phyloP scores from a whole-genome alignment of 2,329 filamentous ascomycete genomes.

The Fusarium nurragi region DNA sequence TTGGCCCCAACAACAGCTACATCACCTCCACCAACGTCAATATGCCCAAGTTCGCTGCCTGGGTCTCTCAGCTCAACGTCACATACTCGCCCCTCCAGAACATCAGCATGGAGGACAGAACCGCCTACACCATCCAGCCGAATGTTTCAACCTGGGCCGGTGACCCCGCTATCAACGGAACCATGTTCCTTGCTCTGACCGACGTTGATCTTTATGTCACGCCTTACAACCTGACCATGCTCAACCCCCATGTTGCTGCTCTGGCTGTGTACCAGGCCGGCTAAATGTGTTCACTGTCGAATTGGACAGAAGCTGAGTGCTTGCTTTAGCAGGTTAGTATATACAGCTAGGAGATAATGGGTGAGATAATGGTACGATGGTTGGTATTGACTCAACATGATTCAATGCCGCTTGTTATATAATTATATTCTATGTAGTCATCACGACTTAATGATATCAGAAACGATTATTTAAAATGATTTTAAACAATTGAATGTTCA shows the following conservation, averaged over 20 bases:
- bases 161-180: conserved; percentile 77
- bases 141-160: conserved; percentile 72
- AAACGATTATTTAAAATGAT: not conserved
- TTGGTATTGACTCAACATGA: not conserved
- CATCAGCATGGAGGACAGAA: conserved; percentile 56
- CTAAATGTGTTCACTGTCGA: conserved; percentile 49
- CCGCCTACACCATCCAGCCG: conserved; percentile 77
- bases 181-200: conserved; percentile 81
- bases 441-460: not conserved
- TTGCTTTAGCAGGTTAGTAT: not conserved
- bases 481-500: not conserved
- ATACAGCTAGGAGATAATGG: not conserved
- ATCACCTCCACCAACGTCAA: conserved; percentile 70
- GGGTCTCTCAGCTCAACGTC: conserved; percentile 80
- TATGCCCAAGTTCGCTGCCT: conserved; percentile 73
- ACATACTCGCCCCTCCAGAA: conserved; percentile 73
- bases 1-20: conserved; percentile 87
- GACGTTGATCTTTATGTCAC: conserved; percentile 74
- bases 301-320: not conserved
- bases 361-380: not conserved
- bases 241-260: conserved; percentile 81
- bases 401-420: not conserved
- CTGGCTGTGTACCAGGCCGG: conserved; percentile 82
- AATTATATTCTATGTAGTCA: not conserved
- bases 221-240: conserved; percentile 76